Conservation (phyloP, 2,329 filamentous ascomycete genomes). For the Piedraia hortae region DNA sequence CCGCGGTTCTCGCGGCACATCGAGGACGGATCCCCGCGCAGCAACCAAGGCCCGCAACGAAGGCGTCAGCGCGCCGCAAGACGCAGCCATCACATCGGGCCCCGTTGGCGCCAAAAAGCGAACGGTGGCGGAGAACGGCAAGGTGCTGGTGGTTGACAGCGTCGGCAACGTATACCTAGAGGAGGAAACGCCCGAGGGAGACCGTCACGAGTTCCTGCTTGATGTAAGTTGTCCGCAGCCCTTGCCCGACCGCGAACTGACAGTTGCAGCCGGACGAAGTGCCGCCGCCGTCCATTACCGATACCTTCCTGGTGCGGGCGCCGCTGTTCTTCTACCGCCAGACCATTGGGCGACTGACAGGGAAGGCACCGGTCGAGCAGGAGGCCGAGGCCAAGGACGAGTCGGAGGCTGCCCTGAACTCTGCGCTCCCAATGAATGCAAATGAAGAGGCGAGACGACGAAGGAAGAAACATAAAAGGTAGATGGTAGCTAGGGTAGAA, state of each 20-base stretch:
- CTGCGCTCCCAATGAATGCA: conserved; percentile 17
- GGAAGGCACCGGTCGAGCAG: conserved; percentile 13
- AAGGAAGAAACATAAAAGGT: conserved; percentile 7
- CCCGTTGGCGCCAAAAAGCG: conserved; percentile 58
- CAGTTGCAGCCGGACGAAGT: conserved; percentile 45
- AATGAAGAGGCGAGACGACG: conserved; percentile 19
- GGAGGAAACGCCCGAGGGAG: conserved; percentile 66
- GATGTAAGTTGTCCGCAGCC: conserved; percentile 34
- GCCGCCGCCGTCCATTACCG: conserved; percentile 41
- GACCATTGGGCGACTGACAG: conserved; percentile 17
- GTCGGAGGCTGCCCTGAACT: conserved; percentile 14
- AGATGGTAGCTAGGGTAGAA: neutral
- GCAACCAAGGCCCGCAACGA: conserved; percentile 19
- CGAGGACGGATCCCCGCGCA: conserved; percentile 14
- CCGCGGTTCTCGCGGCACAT: conserved; percentile 15
- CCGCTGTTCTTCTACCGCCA: conserved; percentile 43
- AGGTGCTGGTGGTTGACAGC: conserved; percentile 76
- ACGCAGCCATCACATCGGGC: conserved; percentile 23
- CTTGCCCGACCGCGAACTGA: neutral
- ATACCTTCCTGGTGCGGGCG: conserved; percentile 59
- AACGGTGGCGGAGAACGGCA: conserved; percentile 82
- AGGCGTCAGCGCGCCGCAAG: conserved; percentile 27
- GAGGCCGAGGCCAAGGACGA: conserved; percentile 13
- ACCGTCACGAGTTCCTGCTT: conserved; percentile 56
- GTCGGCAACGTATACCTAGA: conserved; percentile 86